These are phyloP conservation scores for Phytophthora constricta DNA, from an alignment of 352 stramenopile genomes.

Conservation along the genomic window DNA sequence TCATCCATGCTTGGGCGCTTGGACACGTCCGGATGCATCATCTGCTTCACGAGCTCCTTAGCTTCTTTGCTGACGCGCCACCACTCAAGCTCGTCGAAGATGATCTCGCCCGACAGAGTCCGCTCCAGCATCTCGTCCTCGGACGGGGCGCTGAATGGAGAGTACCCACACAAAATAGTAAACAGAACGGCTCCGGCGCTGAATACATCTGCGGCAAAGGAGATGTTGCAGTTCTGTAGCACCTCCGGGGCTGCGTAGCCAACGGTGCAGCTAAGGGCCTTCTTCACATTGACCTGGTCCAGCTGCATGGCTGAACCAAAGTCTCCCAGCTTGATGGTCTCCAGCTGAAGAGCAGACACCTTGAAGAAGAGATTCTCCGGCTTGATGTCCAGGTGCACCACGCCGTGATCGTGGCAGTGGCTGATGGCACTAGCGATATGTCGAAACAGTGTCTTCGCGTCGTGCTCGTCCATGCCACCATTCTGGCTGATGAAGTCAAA, in stretches of 20 bases:
- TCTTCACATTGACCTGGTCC: conserved; percentile 45
- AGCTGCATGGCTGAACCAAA: conserved; percentile 69
- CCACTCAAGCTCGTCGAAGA: conserved; percentile 69
- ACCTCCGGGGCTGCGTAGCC: conserved; percentile 81
- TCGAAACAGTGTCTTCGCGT: conserved; percentile 58
- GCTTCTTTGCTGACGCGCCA: conserved; percentile 50
- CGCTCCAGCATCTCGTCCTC: conserved; percentile 70
- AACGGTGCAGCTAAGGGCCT: conserved; percentile 69
- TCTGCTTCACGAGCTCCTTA: conserved; percentile 64
- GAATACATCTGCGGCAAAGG: conserved; percentile 77
- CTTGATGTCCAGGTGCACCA: conserved; percentile 85
- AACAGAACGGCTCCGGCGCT: conserved; percentile 77
- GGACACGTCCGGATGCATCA: conserved; percentile 55
- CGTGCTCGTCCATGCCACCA: conserved; percentile 53
- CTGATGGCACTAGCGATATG: conserved; percentile 57
- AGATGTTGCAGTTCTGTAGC: conserved; percentile 52
- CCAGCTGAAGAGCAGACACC: conserved; percentile 45
- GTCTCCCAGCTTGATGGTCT: conserved; percentile 73
- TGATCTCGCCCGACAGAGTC: conserved; percentile 53
- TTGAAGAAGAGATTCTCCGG: conserved; percentile 84
- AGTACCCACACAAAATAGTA: conserved; percentile 68
- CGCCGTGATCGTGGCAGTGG: conserved; percentile 61
- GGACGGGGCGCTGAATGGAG: conserved; percentile 64
- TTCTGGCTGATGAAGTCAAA: conserved; percentile 67
- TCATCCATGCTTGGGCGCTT: conserved; percentile 69